These are phyloP conservation scores for Fusarium sp. DNA, from an alignment of 2,329 filamentous ascomycete genomes.

Conservation along the genomic window DNA sequence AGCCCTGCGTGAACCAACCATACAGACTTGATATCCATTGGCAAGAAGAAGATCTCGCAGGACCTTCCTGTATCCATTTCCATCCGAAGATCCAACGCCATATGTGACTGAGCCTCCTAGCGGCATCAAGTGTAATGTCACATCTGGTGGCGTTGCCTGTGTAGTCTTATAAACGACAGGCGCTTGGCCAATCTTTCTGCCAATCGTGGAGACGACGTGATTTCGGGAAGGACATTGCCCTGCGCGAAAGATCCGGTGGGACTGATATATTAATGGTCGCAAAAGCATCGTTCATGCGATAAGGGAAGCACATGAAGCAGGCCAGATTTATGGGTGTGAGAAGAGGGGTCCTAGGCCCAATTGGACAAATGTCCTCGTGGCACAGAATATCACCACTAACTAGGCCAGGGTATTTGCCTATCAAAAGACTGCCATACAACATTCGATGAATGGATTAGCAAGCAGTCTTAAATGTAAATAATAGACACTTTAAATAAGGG, in stretches of 20 bases:
- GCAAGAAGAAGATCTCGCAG: neutral
- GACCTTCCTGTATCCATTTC: neutral
- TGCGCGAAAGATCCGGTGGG: rapidly evolving
- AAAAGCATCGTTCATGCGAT: neutral
- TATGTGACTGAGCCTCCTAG: neutral
- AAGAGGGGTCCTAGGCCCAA: no score
- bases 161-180: rapidly evolving
- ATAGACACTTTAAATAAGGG: no score
- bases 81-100: neutral
- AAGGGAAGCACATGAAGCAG: neutral
- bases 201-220: no score
- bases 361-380: neutral
- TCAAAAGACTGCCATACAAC: no score
- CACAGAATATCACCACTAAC: no score
- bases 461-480: no score
- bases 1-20: neutral
- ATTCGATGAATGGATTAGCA: no score
- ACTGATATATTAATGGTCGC: neutral
- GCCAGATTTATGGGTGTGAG: no score
- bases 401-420: no score
- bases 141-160: neutral
- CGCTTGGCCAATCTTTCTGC: neutral
- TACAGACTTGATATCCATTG: neutral
- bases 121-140: neutral
- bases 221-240: neutral